Conservation (phyloP, 371 early-diverging fungal species). For the Rhizopus arrhizus region DNA sequence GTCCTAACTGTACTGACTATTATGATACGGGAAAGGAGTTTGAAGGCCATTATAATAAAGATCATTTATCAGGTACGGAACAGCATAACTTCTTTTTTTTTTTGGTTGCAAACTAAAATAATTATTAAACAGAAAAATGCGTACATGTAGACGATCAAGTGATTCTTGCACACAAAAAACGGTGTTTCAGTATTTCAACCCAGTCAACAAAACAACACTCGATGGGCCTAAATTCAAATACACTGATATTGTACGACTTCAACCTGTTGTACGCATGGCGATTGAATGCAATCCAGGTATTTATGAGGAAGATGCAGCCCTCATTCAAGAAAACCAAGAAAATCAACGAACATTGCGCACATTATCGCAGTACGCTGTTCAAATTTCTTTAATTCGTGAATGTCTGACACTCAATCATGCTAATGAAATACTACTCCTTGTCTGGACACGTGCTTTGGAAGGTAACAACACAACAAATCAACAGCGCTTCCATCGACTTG, state of each 20-base stretch:
- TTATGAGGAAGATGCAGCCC: constrained; percentile 7
- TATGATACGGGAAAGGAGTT: too few species aligned
- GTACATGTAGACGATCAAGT: constrained; percentile 6
- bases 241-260: constrained; percentile 11
- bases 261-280: constrained; percentile 11
- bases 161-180: constrained; percentile 10
- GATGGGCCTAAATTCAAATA: constrained; percentile 7
- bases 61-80: constrained; percentile 7
- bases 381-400: constrained; percentile 9
- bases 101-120: constrained; percentile 8
- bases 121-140: constrained; percentile 6
- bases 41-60: constrained; percentile 5
- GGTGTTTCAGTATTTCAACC: not conserved
- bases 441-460: constrained; percentile 14
- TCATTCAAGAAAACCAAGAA: constrained; percentile 7
- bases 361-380: constrained; percentile 8
- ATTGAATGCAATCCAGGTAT: constrained; percentile 8
- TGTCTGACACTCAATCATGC: constrained; percentile 9
- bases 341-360: constrained; percentile 5
- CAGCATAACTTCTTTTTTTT: constrained; percentile 4
- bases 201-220: constrained; percentile 7
- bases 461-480: constrained; percentile 13
- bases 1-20: constrained; percentile 16
- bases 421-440: constrained; percentile 19
- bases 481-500: constrained; percentile 12